These are phyloP conservation scores for Calonectria pauciramosa DNA, from an alignment of 2,329 filamentous ascomycete species.

Conservation along the genomic window DNA sequence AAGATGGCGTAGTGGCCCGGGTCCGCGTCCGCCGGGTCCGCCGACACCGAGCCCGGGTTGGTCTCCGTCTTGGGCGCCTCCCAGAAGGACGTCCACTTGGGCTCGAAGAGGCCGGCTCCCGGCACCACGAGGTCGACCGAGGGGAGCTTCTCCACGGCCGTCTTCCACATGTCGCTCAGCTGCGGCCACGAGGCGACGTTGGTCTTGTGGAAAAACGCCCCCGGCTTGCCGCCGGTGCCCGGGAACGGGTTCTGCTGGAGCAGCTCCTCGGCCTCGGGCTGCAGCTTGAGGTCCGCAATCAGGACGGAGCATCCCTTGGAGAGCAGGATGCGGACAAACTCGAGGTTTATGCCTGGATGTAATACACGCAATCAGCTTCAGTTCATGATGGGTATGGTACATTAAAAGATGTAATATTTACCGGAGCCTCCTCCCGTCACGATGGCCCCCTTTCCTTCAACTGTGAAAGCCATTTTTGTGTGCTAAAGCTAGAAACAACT, in stretches of 20 bases:
- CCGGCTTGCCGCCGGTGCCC: constrained; percentile 34
- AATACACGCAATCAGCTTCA: background rate
- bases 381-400: too few species aligned
- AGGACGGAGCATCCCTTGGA: constrained; percentile 53
- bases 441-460: constrained; percentile 36
- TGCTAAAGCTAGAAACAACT: background rate
- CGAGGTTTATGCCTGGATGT: constrained; percentile 54
- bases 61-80: constrained; percentile 47
- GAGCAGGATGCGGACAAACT: constrained; percentile 51
- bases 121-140: constrained; percentile 53
- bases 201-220: constrained; percentile 52
- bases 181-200: constrained; percentile 55
- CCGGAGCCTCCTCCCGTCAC: constrained; percentile 42
- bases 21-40: constrained; percentile 46
- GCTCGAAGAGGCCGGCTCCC: constrained; percentile 56
- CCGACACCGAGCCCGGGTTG: constrained; percentile 45
- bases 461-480: constrained; percentile 28
- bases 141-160: constrained; percentile 45
- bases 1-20: constrained; percentile 52
- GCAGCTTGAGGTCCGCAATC: constrained; percentile 53
- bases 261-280: constrained; percentile 51
- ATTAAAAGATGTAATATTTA: constrained; percentile 4
- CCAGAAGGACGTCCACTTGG: constrained; percentile 54
- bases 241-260: constrained; percentile 49
- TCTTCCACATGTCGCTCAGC: constrained; percentile 48